Evolutionary conservation across 441 rosid genomes (phyloP), one percentile per base, ranked within the genome.

Genomic region (Cnidoscolus chayamansa): DNA sequence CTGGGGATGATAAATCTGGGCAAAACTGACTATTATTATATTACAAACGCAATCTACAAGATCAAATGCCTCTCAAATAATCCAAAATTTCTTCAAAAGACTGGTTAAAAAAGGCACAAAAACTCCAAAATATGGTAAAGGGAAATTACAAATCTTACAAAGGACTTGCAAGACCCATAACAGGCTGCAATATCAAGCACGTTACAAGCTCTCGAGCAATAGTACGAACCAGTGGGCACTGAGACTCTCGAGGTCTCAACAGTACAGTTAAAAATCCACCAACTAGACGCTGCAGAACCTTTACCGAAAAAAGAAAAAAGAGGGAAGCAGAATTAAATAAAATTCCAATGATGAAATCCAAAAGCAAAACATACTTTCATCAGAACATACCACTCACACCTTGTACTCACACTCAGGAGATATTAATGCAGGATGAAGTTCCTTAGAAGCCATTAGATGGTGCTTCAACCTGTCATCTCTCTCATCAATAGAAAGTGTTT

Each of bases 341-440:
- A 60, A 63, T 40, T 54, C 10, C 66, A 35, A 67, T 20, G 25
- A 49, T 65, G 69, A 17, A 77, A 65, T 60, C 49, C 67, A 64
- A 75, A n/a, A 76, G 55, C 57, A 51, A 16, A 68, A 58, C 43
- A 48, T 10, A 1, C 0, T 70, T 70, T 72, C 72, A 76, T 76
- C 55, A 53, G 76, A 86, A 84, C 71, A 62, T 81, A 80, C 81
- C 80, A 76, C 81, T 85, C 93, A 81, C 88, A 96, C 99, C 99
- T 93, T 93, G 93, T 91, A 91, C 91, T 96, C 99, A 86, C 93
- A 89, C 94, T 89, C 94, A 58, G 93, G 86, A 78, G 99, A 90
- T 43, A 88, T 62, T 67, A 93, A 66, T 72, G 97, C 98, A 49
- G 99, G 98, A 87, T 96, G 96, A 70, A 96, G 98, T 77, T 90